Conservation (phyloP, 306 rosid genomes). For the Cicer arietinum region DNA sequence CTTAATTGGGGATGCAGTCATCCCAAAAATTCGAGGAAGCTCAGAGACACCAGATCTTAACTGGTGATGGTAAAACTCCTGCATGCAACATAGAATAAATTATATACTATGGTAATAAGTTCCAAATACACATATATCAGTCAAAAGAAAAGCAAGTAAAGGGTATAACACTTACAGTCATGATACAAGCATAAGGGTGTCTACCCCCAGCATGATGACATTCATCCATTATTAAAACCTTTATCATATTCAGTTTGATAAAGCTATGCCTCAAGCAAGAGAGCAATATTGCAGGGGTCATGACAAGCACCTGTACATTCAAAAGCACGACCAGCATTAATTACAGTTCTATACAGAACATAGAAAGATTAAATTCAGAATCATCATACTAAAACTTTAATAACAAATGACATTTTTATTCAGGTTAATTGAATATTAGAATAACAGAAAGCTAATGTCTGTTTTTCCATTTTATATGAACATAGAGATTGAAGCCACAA, state of each 20-base stretch:
- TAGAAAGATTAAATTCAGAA: conserved; percentile 28
- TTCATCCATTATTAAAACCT: conserved; percentile 83
- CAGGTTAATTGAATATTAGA: background rate
- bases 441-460: background rate
- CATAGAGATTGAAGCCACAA: background rate
- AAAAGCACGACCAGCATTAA: conserved; percentile 32
- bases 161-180: conserved; percentile 66
- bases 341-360: background rate
- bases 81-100: conserved; percentile 36
- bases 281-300: conserved; percentile 84
- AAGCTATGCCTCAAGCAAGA: conserved; percentile 71
- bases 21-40: conserved; percentile 85
- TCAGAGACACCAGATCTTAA: conserved; percentile 47
- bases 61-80: conserved; percentile 81
- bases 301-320: conserved; percentile 72
- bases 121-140: conserved; percentile 1
- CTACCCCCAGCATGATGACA: conserved; percentile 85
- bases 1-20: conserved; percentile 92
- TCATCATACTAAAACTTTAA: background rate
- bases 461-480: too few species aligned
- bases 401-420: conserved; percentile 1
- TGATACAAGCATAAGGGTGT: conserved; percentile 73
- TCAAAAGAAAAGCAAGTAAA: conserved; percentile 1
- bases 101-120: conserved; percentile 9
- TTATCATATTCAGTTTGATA: conserved; percentile 71